Base-by-base conservation (phyloP, 1,139 yeast species). In the Pichia norvegensis region DNA sequence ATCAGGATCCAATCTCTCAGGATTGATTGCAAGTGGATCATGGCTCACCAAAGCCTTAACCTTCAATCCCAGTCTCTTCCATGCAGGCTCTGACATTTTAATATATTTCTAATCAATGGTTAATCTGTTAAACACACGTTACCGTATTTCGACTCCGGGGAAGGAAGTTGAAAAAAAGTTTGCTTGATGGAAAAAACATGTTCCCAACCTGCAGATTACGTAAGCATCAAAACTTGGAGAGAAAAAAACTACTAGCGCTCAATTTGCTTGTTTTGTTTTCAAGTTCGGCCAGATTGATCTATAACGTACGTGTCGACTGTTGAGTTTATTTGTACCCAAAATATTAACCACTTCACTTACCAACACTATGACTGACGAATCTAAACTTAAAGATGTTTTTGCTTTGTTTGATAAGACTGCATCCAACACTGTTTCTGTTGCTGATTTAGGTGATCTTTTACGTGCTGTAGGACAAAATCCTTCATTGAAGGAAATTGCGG, bases 391-490 rank as follows among this genome's bases (percentile, higher is more conserved):
- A 68, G 98, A 92, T 74, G 97, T 97, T 23, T 94, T 94, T 67
- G 95, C 97, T 29, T 80, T 94, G 46, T 94, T 92, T 65, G 98
- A 94, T 71, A 90, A 90, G 69, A 86, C 88, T 61, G 98, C 97
- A 38, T 86, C 94, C 39, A 98, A 98, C 17, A 78, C 81, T 65
- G 92, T 94, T 51, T 81, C 96, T n/a, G 76, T 78, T 51, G 87
- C 83, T 56, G 83, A 86, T 51, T 75, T 94, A 48, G 98, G 97
- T 37, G 98, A 94, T 62, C 77, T 94, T 58, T 76, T 94, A 52
- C 78, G 99, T 66, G 97, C 98, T 4, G 92, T 92, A 51, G 98
- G 98, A 31, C 97, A 92, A 70, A 94, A 94, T 71, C 99, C 99
- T 52, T 90, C 98, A 11, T 76, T 86, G 58, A 87, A 92, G 25